Conservation (phyloP, 2,329 filamentous ascomycete species). For the Colletotrichum sp. region DNA sequence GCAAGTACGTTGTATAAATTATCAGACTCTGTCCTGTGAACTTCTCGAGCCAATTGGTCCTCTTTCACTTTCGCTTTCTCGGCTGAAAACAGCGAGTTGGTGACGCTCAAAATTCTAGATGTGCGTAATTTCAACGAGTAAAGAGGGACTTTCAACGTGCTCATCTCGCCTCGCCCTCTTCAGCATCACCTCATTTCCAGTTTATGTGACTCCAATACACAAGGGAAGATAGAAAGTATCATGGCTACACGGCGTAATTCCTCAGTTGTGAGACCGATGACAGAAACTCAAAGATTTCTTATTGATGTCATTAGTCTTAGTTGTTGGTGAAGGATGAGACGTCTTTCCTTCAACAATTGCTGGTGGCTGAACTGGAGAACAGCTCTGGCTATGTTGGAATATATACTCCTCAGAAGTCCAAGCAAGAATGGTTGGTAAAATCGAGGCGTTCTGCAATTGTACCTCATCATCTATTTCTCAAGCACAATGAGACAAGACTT, state of each 20-base stretch:
- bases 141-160: not conserved
- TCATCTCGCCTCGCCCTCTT: fast-evolving
- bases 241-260: fast-evolving
- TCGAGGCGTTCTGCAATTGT: not conserved
- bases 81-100: too few relatives aligned
- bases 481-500: fast-evolving
- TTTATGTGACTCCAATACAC: fast-evolving
- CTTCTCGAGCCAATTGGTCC: too few relatives aligned
- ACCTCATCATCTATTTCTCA: fast-evolving
- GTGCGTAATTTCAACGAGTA: too few relatives aligned
- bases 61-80: too few relatives aligned
- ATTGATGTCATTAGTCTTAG: fast-evolving
- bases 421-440: fast-evolving
- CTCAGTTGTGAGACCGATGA: fast-evolving
- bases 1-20: too few relatives aligned
- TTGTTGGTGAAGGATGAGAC: not conserved
- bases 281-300: fast-evolving
- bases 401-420: fast-evolving
- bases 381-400: not conserved
- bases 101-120: too few relatives aligned
- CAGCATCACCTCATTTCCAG: not conserved
- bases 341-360: not conserved
- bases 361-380: fast-evolving
- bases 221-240: fast-evolving
- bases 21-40: too few relatives aligned